Percentiles rank a stretch among this genome's conserved stretches.
Evolutionary conservation across 129 eudicot genomes (phyloP).

Genomic region (Dittrichia graveolens): DNA sequence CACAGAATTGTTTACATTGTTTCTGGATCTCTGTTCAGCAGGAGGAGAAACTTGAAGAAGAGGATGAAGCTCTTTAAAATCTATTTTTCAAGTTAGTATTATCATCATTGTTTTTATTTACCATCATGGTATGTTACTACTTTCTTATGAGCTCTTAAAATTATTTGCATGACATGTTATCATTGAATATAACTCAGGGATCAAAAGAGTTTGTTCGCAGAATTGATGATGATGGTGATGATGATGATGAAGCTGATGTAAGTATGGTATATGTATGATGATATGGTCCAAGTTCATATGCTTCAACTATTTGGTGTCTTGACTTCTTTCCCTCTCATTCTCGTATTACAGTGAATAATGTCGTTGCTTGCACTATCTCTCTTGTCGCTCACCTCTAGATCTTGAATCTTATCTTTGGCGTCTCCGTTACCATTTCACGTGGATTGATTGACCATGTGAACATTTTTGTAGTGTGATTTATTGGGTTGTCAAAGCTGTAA

Average conservation of each 20-base stretch:
- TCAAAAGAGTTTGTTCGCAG: constrained; percentile 46
- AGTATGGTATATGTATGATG: constrained; percentile 27
- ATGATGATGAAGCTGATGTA: constrained; percentile 44
- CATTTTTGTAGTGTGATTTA: too few species aligned
- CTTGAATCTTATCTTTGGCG: too few species aligned
- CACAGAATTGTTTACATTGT: neutral
- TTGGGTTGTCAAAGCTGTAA: too few species aligned
- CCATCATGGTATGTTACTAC: neutral
- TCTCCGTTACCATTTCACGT: too few species aligned
- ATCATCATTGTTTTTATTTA: neutral
- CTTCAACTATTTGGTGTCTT: neutral
- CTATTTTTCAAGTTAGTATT: constrained; percentile 47
- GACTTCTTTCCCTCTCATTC: too few species aligned
- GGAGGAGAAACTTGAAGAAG: constrained; percentile 58
- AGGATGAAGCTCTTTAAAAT: constrained; percentile 67
- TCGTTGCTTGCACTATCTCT: too few species aligned
- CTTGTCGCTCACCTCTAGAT: too few species aligned
- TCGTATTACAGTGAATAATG: too few species aligned
- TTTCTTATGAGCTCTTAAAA: neutral
- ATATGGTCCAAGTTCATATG: neutral
- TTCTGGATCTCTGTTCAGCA: constrained; percentile 15
- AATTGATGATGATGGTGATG: constrained; percentile 60
- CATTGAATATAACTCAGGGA: constrained; percentile 33
- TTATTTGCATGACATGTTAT: too few species aligned
- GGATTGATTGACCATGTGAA: too few species aligned